These are phyloP conservation scores for Lachnellula willkommii DNA, from an alignment of 2,329 filamentous ascomycete species.

Conservation along the genomic window DNA sequence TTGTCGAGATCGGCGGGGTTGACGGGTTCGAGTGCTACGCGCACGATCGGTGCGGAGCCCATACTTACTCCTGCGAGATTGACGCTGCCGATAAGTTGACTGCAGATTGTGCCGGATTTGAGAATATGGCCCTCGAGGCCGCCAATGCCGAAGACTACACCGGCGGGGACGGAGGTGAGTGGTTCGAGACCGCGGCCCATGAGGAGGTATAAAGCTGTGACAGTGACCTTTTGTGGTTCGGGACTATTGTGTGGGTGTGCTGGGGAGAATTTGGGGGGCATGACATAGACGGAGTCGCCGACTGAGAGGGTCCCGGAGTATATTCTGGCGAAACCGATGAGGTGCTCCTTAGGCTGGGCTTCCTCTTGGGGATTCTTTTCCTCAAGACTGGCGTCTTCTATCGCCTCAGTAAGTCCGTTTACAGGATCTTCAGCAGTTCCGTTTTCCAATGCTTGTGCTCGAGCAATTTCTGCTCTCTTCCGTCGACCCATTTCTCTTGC, in stretches of 20 bases:
- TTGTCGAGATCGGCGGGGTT: slow-evolving; percentile 89
- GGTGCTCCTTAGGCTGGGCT: slow-evolving; percentile 66
- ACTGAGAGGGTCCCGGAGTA: slow-evolving; percentile 88
- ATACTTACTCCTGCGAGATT: slow-evolving; percentile 85
- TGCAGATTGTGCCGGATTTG: slow-evolving; percentile 92
- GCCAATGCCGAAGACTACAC: slow-evolving; percentile 90
- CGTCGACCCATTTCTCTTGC: slow-evolving; percentile 80
- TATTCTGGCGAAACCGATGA: slow-evolving; percentile 90
- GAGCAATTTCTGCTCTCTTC: slow-evolving; percentile 84
- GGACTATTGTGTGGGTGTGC: slow-evolving; percentile 66
- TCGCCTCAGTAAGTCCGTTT: slow-evolving; percentile 46
- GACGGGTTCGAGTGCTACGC: slow-evolving; percentile 88
- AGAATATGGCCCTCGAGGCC: slow-evolving; percentile 90
- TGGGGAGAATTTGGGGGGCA: slow-evolving; percentile 90
- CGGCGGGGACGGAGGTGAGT: slow-evolving; percentile 79
- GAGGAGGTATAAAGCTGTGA: slow-evolving; percentile 86
- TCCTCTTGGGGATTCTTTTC: slow-evolving; percentile 45
- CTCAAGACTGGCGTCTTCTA: slow-evolving; percentile 57
- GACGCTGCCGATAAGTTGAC: slow-evolving; percentile 75
- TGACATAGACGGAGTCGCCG: slow-evolving; percentile 84
- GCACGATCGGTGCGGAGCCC: slow-evolving; percentile 83
- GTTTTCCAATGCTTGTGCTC: slow-evolving; percentile 55
- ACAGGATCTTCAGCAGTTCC: slow-evolving; percentile 31
- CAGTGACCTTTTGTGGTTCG: slow-evolving; percentile 72
- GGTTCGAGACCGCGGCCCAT: slow-evolving; percentile 89